These are phyloP conservation scores for Saccharomycopsis javanensis DNA, from an alignment of 805 yeast genomes.

Conservation along the genomic window DNA sequence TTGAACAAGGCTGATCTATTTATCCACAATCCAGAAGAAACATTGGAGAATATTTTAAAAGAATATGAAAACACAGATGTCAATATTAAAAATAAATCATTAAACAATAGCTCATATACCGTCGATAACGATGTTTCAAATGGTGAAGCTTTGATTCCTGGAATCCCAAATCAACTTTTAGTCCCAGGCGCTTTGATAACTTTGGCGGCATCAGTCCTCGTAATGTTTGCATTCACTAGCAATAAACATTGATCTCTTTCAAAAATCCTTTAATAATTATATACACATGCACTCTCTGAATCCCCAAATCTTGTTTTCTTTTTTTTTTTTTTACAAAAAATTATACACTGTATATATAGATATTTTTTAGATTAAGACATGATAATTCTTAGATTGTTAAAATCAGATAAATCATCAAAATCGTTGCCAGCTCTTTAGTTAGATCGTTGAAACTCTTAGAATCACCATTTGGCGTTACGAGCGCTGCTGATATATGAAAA, in stretches of 20 bases:
- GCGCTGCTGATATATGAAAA: neutral
- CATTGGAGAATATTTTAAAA: conserved; percentile 23
- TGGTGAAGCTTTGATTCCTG: conserved; percentile 30
- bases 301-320: too few species aligned
- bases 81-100: neutral
- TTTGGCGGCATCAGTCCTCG: conserved; percentile 47
- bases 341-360: too few species aligned
- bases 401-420: too few species aligned
- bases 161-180: conserved; percentile 49
- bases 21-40: conserved; percentile 56
- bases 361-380: too few species aligned
- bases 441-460: too few species aligned
- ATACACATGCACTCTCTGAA: neutral
- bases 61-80: neutral
- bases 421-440: too few species aligned
- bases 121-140: neutral
- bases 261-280: too few species aligned
- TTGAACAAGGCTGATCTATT: conserved; percentile 60
- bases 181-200: conserved; percentile 56
- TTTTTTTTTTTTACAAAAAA: too few species aligned
- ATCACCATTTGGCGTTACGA: neutral
- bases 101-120: neutral
- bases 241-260: neutral
- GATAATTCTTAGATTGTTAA: too few species aligned
- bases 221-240: conserved; percentile 46